Percentiles rank a stretch among this genome's conserved stretches.
Evolutionary conservation across 2,329 filamentous ascomycete species (phyloP).

Genomic region (Alternaria brassicae): DNA sequence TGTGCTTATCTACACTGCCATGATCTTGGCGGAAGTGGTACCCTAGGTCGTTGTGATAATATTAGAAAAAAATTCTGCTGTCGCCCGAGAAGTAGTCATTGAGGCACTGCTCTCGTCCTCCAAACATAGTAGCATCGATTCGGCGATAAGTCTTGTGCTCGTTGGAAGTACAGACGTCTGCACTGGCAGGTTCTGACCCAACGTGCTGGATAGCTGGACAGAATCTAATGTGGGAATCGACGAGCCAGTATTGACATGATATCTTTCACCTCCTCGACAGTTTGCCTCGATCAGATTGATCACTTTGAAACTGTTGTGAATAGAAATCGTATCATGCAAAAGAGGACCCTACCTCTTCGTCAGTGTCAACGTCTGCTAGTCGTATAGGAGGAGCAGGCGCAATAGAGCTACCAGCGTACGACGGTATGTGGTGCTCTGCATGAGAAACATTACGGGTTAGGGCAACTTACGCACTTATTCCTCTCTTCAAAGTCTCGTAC

Average conservation of each 20-base stretch:
- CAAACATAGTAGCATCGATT: neutral
- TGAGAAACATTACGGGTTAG: too few species aligned
- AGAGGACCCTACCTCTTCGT: too few species aligned
- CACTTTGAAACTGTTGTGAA: too few species aligned
- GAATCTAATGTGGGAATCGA: neutral
- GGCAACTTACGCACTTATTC: too few species aligned
- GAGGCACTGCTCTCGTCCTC: neutral
- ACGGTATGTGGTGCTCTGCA: too few species aligned
- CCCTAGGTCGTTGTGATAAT: neutral
- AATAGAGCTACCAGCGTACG: too few species aligned
- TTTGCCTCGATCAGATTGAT: too few species aligned
- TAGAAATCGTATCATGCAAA: too few species aligned
- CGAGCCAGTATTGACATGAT: neutral
- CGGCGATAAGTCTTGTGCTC: neutral
- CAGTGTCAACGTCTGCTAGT: too few species aligned
- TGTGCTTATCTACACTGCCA: neutral
- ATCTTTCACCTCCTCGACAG: neutral
- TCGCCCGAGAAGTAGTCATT: neutral
- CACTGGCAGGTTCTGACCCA: neutral
- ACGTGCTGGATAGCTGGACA: neutral
- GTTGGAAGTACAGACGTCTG: neutral
- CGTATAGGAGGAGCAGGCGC: too few species aligned
- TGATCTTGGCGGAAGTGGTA: neutral
- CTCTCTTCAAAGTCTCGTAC: too few species aligned
- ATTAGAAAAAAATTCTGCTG: neutral